Evolutionary conservation across 768 basidiomycete genomes (phyloP), one percentile per base, ranked within the genome.

Genomic region (Mycena alexandri): DNA sequence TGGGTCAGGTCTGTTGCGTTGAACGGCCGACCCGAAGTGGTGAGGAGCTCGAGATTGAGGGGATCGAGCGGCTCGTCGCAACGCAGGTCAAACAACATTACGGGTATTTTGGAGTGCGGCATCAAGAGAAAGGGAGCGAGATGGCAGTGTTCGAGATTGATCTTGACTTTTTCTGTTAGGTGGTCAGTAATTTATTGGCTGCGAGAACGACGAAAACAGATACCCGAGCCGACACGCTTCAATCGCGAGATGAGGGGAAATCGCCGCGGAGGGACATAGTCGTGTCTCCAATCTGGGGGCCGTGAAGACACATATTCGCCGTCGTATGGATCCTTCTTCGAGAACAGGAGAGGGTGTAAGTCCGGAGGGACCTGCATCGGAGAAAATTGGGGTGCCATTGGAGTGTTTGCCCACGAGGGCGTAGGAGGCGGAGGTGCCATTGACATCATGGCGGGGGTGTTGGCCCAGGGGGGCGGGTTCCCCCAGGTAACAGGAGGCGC

Each of bases 1-100:
- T 87, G 87, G 14, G 82, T 79, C 68, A 89, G 82, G 72, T 91
- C 89, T 55, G 81, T 81, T 6, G 74, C 67, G 65, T 84, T 86
- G 38, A 80, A 80, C 1, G 72, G 75, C 5, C 86, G 84, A 10
- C 76, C 68, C 17, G 22, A 38, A 24, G 89, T 75, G 21, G 76
- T 82, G 58, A 82, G 83, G 73, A 90, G 86, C 19, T 80, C 67
- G 48, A 89, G 71, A 22, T 77, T 72, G 21, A 72, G 25, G 11
- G 74, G 67, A 7, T 71, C 48, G 53, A 77, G 65, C 2, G 83
- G 81, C 14, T 65, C 24, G 21, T 81, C 75, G 1, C 72, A 72
- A 17, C 89, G 87, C 17, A 91, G 74, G 75, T 91, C 89, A 72
- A 71, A 67, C 4, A 66, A 52, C 63, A 71, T 36, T 12, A 65